These are phyloP conservation scores for Diaporthe longicolla DNA, from an alignment of 2,329 filamentous ascomycete genomes.

Conservation along the genomic window DNA sequence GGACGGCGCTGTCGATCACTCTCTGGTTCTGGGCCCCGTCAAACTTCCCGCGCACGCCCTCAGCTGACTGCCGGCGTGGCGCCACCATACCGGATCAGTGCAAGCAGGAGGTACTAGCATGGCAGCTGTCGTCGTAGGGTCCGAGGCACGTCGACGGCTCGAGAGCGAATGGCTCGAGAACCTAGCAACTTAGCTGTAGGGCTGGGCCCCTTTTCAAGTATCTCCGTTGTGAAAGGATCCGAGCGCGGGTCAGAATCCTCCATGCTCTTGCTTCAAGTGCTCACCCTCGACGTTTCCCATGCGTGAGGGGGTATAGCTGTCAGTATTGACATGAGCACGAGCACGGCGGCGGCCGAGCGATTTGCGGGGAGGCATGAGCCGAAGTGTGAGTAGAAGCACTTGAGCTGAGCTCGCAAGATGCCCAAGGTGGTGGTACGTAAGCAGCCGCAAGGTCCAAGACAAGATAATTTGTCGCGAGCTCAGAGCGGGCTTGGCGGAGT, in stretches of 20 bases:
- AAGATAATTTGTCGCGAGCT: too few species aligned
- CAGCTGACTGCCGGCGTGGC: neutral
- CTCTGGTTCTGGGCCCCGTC: neutral
- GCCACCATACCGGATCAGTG: neutral
- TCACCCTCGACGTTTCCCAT: neutral
- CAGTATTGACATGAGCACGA: neutral
- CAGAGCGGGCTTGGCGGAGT: too few species aligned
- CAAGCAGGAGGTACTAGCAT: neutral
- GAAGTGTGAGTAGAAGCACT: neutral
- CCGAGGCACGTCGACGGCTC: neutral
- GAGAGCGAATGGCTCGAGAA: neutral
- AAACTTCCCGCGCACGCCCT: neutral
- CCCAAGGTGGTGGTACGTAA: too few species aligned
- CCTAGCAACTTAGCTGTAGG: neutral
- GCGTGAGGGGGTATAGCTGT: neutral
- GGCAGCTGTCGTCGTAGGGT: neutral
- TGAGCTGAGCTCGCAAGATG: neutral
- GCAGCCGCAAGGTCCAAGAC: too few species aligned
- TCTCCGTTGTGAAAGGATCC: neutral
- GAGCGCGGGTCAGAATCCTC: neutral
- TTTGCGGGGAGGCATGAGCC: neutral
- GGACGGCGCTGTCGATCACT: neutral
- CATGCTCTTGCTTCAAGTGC: neutral
- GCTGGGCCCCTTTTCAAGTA: neutral
- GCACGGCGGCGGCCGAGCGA: neutral